Conservation (phyloP, 208 protist species). For the Leishmania gerbilli region DNA sequence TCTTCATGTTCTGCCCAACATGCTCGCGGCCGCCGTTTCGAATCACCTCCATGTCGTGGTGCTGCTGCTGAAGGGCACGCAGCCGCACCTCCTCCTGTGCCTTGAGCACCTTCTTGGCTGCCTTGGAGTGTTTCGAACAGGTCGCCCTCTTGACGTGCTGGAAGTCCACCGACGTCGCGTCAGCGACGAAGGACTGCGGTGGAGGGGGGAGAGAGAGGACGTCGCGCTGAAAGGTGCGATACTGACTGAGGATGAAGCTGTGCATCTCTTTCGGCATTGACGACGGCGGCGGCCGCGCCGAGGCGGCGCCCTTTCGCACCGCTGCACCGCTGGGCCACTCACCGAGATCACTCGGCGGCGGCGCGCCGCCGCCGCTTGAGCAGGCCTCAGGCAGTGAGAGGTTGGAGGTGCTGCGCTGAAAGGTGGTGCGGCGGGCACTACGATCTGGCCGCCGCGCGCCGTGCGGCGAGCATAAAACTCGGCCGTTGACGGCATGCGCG, state of each 20-base stretch:
- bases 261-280: conserved; percentile 29
- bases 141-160: neutral
- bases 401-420: conserved; percentile 12
- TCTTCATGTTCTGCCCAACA: conserved; percentile 38
- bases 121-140: conserved; percentile 39
- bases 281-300: neutral
- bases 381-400: neutral
- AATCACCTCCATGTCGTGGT: conserved; percentile 56
- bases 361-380: neutral
- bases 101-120: conserved; percentile 17
- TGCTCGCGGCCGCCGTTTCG: conserved; percentile 50
- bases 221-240: conserved; percentile 40
- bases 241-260: conserved; percentile 40
- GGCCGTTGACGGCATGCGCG: conserved; percentile 12
- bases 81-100: conserved; percentile 41
- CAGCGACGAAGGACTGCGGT: neutral
- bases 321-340: neutral
- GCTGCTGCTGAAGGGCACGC: conserved; percentile 43
- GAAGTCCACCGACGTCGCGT: conserved; percentile 13
- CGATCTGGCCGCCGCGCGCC: conserved; percentile 16
- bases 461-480: conserved; percentile 12
- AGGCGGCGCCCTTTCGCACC: neutral
- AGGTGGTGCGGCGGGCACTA: conserved; percentile 20
- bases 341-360: neutral
- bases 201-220: conserved; percentile 4